A percentile compares a stretch with the other conserved stretches of the same genome.
Evolutionary conservation across 179 eudicot genomes (phyloP).

Genomic region (Silene noctiflora): DNA sequence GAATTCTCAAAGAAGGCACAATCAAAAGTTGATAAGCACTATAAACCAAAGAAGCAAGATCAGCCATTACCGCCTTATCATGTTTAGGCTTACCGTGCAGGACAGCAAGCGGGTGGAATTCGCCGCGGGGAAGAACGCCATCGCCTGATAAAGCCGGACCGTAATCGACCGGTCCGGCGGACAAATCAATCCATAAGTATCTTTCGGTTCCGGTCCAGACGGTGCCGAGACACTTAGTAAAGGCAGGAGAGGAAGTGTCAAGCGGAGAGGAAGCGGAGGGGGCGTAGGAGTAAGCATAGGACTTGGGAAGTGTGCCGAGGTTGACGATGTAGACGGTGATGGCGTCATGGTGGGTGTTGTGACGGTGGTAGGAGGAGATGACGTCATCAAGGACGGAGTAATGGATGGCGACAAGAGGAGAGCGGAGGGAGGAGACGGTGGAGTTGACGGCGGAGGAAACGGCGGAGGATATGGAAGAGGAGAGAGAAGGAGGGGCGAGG

Average conservation of each 20-base stretch:
- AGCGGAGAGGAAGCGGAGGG: slow-evolving; percentile 6
- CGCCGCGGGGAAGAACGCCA: too few species aligned
- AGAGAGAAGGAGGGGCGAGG: slow-evolving; percentile 35
- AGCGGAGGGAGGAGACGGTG: slow-evolving; percentile 38
- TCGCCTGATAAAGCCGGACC: slow-evolving; percentile 80
- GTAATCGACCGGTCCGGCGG: slow-evolving; percentile 86
- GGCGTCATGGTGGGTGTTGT: slow-evolving; percentile 29
- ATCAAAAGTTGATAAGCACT: slow-evolving; percentile 22
- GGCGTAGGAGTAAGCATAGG: slow-evolving; percentile 67
- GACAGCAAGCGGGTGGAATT: too few species aligned
- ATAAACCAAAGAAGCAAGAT: slow-evolving; percentile 53
- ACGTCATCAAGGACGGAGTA: slow-evolving; percentile 31
- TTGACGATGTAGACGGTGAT: slow-evolving; percentile 56
- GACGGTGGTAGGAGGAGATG: slow-evolving; percentile 12
- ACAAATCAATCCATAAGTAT: slow-evolving; percentile 80
- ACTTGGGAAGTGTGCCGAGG: slow-evolving; percentile 51
- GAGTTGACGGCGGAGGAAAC: slow-evolving; percentile 38
- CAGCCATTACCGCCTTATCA: slow-evolving; percentile 64
- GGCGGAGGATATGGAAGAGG: slow-evolving; percentile 34
- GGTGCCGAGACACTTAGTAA: slow-evolving; percentile 61
- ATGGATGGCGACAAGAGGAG: slow-evolving; percentile 41
- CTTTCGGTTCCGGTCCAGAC: slow-evolving; percentile 64
- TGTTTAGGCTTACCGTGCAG: slow-evolving; percentile 55
- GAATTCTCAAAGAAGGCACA: slow-evolving; percentile 82
- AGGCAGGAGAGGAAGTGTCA: slow-evolving; percentile 57